phyloP scores from a whole-genome alignment of 1,139 yeast genomes.

The Geotrichum klebahnii region DNA sequence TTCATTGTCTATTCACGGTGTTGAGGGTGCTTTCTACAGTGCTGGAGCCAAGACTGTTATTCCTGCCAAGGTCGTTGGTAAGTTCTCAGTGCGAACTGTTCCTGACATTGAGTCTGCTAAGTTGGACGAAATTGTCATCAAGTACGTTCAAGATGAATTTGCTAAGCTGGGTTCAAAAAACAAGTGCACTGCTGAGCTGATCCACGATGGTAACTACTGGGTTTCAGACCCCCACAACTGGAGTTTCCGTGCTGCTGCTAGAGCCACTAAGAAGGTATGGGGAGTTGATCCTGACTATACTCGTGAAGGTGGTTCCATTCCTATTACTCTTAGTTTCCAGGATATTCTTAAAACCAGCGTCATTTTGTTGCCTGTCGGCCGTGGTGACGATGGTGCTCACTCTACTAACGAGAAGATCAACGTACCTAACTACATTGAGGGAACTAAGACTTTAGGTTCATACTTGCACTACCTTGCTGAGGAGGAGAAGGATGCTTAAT shows the following conservation, averaged over 20 bases:
- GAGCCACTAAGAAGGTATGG: slow-evolving; percentile 94
- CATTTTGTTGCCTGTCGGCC: slow-evolving; percentile 89
- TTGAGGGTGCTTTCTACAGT: slow-evolving; percentile 94
- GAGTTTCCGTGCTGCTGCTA: slow-evolving; percentile 87
- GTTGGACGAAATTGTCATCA: slow-evolving; percentile 71
- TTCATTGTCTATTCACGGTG: slow-evolving; percentile 90
- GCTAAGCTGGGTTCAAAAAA: slow-evolving; percentile 71
- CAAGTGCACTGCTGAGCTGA: slow-evolving; percentile 62
- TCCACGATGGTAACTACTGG: slow-evolving; percentile 97
- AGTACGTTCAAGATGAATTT: slow-evolving; percentile 64
- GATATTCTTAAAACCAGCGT: slow-evolving; percentile 80
- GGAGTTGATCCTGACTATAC: slow-evolving; percentile 92
- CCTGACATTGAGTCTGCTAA: slow-evolving; percentile 83
- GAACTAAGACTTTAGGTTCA: slow-evolving; percentile 90
- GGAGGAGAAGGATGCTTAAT: slow-evolving; percentile 37
- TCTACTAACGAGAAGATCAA: slow-evolving; percentile 93
- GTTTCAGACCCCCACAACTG: slow-evolving; percentile 90
- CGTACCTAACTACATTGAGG: slow-evolving; percentile 82
- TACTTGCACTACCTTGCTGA: slow-evolving; percentile 81
- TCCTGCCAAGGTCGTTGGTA: slow-evolving; percentile 90
- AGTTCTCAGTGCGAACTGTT: slow-evolving; percentile 94
- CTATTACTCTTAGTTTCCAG: slow-evolving; percentile 90
- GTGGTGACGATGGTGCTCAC: slow-evolving; percentile 99
- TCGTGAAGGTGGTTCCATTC: slow-evolving; percentile 98
- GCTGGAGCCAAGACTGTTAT: slow-evolving; percentile 97